phyloP scores from a whole-genome alignment of 2,329 filamentous ascomycete species.

The Madurella mycetomatis region DNA sequence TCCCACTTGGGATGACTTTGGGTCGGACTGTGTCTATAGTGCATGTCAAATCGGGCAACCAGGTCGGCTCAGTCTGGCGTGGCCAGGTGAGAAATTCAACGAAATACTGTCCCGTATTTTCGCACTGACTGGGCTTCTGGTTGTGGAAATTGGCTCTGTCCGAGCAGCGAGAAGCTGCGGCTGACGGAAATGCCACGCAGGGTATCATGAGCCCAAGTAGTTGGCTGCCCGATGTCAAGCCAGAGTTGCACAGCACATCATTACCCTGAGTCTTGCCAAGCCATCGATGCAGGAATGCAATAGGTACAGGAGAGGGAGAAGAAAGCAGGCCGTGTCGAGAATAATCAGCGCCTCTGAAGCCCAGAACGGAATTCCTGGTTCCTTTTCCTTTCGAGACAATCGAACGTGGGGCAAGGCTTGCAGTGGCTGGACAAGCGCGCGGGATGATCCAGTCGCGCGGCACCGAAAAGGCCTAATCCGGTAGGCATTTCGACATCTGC shows the following conservation, averaged over 20 bases:
- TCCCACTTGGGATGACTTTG: no score
- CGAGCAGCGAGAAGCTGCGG: conserved; percentile 1
- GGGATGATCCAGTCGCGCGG: conserved; percentile 16
- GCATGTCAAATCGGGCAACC: no score
- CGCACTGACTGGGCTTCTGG: background rate
- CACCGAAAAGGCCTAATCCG: conserved; percentile 6
- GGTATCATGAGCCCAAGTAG: background rate
- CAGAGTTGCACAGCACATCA: background rate
- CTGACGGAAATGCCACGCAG: background rate
- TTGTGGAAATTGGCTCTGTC: conserved; percentile 2
- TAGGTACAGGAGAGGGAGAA: no score
- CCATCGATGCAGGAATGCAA: no score
- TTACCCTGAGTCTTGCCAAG: background rate
- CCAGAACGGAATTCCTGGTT: background rate
- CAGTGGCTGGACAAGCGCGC: conserved; percentile 9
- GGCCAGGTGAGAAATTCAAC: no score
- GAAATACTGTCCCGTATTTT: background rate
- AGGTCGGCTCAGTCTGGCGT: no score
- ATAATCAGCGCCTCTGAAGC: background rate
- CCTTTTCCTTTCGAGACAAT: background rate
- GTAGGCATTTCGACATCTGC: conserved; percentile 9
- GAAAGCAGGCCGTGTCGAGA: background rate
- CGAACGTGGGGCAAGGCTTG: conserved; percentile 7
- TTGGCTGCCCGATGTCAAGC: background rate
- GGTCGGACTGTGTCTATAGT: no score